Base-by-base conservation (phyloP, 1,284 basidiomycete species). In the Apiotrichum veenhuisii region DNA sequence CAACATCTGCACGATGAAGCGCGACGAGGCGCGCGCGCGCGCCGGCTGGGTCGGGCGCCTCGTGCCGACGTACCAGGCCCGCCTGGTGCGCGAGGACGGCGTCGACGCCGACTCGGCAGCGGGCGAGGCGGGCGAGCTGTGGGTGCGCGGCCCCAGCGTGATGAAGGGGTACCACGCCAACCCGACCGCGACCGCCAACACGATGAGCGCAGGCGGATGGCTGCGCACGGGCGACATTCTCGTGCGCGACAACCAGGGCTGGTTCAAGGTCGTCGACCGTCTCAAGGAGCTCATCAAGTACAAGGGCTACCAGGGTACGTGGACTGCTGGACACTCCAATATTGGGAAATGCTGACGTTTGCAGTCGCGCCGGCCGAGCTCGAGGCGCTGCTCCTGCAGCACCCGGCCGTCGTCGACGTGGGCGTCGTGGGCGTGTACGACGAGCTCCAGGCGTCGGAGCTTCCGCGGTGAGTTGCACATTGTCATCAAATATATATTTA, bases 221-320 rank as follows among this genome's bases (percentile, higher is more conserved):
- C 87, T 89, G 80, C 89, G 87, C 79, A 92, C 88, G 0, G 89
- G 89, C 1, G 89, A 92, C 71, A 82, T 91, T 45, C 85, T 82
- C 0, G 73, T 81, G 14, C 72, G 82, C 5, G 86, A 88, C 61
- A 64, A 73, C 3, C 83, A 88, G 2, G 89, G 88, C 9, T 78
- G 73, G 61, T 78, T 48, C 37, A 37, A 52, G 30, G 40, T 78
- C 42, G 72, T 76, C 34, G 77, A 78, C 60, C 62, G 77, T 40
- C 81, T 84, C 63, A 91, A 91, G 66, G 89, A 91, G 68, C 76
- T 91, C 34, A 88, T 92, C 78, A 91, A 91, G 72, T 91, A 91
- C 63, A 78, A 78, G 58, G 76, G 76, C 23, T 76, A 68, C 59
- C 75, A 77, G 64, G 90, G 30, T 30, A 30, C 12, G 30, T 30